Evolutionary conservation across 768 basidiomycete species (phyloP), one percentile per base, ranked within the genome.

Genomic region (Pleurotus salmoneostramineus): DNA sequence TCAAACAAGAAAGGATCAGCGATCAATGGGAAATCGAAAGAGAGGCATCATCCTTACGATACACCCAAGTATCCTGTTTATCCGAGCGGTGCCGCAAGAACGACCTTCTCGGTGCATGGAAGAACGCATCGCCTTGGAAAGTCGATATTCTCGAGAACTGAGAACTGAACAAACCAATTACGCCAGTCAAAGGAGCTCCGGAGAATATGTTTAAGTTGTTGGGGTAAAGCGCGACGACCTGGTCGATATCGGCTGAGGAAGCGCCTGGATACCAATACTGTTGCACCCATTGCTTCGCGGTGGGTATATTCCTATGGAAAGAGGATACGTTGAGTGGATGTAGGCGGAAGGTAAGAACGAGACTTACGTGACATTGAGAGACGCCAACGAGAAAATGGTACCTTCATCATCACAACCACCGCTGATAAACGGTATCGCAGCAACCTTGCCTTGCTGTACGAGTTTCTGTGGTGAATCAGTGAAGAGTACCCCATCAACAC

Each of bases 401-500:
- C 74, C 77, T 59, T 78, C 77, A 46, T 77, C 77, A 45, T 76
- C 74, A 52, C 65, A 68, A 47, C 72, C 68, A 27, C 72, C 71
- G 7, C 56, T 69, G 2, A 75, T 61, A 50, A 75, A 64, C 0
- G 71, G 73, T 5, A 77, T 64, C 12, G 71, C 66, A 2, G 74
- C 68, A 1, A 74, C 64, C 5, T 43, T 60, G 0, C 69, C 70
- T 11, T 64, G 21, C 33, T 52, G 27, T 5, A 72, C 64, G 27
- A 70, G 64, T 11, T 63, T 37, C 60, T 62, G 60, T 1, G 68
- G 65, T 32, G 60, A 47, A 17, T 66, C 67, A 4, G 58, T 52
- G 6, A 74, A 55, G 55, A 71, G 68, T 3, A 67, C 58, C 2
- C 66, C 71, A 50, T 76, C 71, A 10, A 63, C 62, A 17, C 66